Evolutionary conservation across 2,329 filamentous ascomycete genomes (phyloP), one percentile per base, ranked within the genome.

Genomic region (Raffaelea albimanens): DNA sequence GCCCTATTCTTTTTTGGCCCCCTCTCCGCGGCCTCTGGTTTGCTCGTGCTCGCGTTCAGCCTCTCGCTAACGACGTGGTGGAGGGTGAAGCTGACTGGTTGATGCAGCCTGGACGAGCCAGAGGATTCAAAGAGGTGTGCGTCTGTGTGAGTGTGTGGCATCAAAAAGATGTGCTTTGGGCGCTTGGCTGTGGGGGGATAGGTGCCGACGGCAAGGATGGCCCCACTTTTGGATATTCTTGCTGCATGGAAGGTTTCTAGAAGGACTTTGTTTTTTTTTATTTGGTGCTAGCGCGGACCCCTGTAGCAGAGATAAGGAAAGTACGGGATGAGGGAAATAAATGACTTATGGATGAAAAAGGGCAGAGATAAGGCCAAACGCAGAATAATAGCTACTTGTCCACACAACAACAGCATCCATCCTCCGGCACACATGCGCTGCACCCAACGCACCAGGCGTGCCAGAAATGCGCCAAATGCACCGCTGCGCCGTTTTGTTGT

Each of bases 161-260:
- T 25, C 40, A 23, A 25, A 10, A 42, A 20, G n/a, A 43, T 7
- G 18, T 38, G 34, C 13, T 19, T n/a, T 38, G 34, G 34, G 25
- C 7, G 40, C 19, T 44, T 44, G 31, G 9, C 11, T 44, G 43
- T 40, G 43, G 43, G 43, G 43, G 33, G 21, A 20, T 34, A 44
- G 29, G 25, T 29, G 25, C 25, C 20, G 42, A 9, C 22, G 43
- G 22, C 43, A 10, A 44, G 16, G 3, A 22, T 10, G 33, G 14
- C 31, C 25, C 34, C 44, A 38, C 4, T 5, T 38, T 43, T 22
- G 22, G 20, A 8, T 14, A 19, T 11, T 5, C 11, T 4, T 20
- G 25, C 38, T 49, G 46, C 44, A 47, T 18, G 19, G 51, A 53
- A 53, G 49, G 38, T 34, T 53, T 53, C 51, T 48, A 42, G 51